phyloP scores from a whole-genome alignment of 345 rosid species.

The Eucalyptus victrix region DNA sequence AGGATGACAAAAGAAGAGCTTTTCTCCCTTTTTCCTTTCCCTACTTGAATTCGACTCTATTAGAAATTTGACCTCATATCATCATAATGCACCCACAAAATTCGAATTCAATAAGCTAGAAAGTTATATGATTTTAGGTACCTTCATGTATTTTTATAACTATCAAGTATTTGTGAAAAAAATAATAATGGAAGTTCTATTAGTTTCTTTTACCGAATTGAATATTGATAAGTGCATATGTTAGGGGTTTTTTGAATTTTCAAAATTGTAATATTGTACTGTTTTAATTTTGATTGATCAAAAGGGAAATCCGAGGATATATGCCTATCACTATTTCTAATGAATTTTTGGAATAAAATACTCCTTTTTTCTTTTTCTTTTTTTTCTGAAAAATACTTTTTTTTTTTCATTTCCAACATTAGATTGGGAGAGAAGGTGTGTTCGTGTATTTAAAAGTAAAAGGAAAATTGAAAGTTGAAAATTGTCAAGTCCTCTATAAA shows the following conservation, averaged over 20 bases:
- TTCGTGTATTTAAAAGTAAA: too few relatives aligned
- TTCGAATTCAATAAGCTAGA: neutral
- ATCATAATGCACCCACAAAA: neutral
- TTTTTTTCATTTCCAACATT: too few relatives aligned
- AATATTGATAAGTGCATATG: neutral
- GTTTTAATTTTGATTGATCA: neutral
- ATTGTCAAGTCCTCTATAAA: too few relatives aligned
- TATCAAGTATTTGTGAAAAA: too few relatives aligned
- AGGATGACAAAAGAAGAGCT: too few relatives aligned
- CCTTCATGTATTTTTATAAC: neutral
- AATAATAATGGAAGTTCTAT: neutral
- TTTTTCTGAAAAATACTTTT: too few relatives aligned
- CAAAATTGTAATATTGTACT: neutral
- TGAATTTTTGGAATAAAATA: too few relatives aligned
- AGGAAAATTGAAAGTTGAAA: too few relatives aligned
- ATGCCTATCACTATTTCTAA: too few relatives aligned
- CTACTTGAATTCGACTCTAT: neutral
- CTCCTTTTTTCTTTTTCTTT: too few relatives aligned
- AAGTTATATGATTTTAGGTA: accelerated
- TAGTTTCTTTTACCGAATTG: neutral
- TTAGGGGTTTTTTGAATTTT: neutral
- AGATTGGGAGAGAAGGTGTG: too few relatives aligned
- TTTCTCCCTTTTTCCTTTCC: neutral
- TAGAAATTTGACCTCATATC: neutral
- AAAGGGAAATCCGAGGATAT: neutral